These are phyloP conservation scores for Caloboletus firmus DNA, from an alignment of 1,284 basidiomycete species.

Conservation along the genomic window DNA sequence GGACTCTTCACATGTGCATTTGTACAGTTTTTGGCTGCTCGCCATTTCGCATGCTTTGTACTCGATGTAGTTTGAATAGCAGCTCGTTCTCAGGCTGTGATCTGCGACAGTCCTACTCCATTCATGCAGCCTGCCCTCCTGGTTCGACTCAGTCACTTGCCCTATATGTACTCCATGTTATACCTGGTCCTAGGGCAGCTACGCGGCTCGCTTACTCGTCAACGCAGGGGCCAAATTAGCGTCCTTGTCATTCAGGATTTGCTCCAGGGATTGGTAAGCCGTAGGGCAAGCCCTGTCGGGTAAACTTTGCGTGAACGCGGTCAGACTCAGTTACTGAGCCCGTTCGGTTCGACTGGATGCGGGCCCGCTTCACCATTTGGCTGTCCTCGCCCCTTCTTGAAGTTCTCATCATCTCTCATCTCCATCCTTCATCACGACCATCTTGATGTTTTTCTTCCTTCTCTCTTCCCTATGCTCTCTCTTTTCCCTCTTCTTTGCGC, in stretches of 20 bases:
- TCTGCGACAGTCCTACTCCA: no score
- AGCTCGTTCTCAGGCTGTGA: background rate
- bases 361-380: background rate
- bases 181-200: no score
- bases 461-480: constrained; percentile 22
- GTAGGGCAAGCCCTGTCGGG: no score
- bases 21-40: constrained; percentile 11
- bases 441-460: constrained; percentile 16
- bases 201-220: constrained; percentile 14
- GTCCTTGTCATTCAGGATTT: constrained; percentile 43
- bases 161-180: no score
- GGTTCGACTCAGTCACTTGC: background rate
- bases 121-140: background rate
- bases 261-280: no score
- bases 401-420: background rate
- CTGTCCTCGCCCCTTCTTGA: background rate
- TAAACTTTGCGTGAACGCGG: background rate
- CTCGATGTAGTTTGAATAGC: constrained; percentile 5
- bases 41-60: constrained; percentile 10
- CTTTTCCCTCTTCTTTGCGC: constrained; percentile 29
- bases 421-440: constrained; percentile 16
- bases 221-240: constrained; percentile 52
- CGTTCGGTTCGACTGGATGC: background rate
- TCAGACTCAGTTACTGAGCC: background rate
- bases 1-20: constrained; percentile 4